Conservation (phyloP, 805 yeast genomes). For the Candida germanica region DNA sequence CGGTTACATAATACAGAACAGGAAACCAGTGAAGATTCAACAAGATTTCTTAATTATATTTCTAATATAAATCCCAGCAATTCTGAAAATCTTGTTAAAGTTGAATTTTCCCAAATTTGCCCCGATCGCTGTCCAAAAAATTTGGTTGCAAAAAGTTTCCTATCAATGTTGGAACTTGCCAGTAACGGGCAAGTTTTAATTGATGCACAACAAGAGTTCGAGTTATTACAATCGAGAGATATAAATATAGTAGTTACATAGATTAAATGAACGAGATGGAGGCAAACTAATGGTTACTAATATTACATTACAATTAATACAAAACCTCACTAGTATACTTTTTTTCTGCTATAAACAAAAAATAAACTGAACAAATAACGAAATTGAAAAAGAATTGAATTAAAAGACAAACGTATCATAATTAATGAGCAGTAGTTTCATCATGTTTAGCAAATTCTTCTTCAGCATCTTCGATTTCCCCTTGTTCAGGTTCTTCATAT, state of each 20-base stretch:
- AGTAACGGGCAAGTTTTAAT: slow-evolving; percentile 7
- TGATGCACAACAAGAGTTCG: no score
- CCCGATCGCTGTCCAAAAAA: slow-evolving; percentile 12
- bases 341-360: no score
- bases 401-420: no score
- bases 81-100: not conserved
- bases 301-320: slow-evolving; percentile 7
- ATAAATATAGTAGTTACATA: no score
- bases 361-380: no score
- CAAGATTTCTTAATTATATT: slow-evolving; percentile 2
- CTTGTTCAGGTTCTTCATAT: slow-evolving; percentile 45
- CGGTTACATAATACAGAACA: not conserved
- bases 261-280: no score
- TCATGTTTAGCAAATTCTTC: slow-evolving; percentile 52
- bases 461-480: slow-evolving; percentile 48
- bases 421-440: no score
- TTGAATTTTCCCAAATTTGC: slow-evolving; percentile 9
- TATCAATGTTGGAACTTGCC: slow-evolving; percentile 25
- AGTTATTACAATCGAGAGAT: no score
- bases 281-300: slow-evolving; percentile 1
- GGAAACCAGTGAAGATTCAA: not conserved
- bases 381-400: no score
- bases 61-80: not conserved
- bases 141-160: slow-evolving; percentile 28
- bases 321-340: slow-evolving; percentile 2